Conservation (phyloP, 768 basidiomycete species). For the Xerocomus potaroensis region DNA sequence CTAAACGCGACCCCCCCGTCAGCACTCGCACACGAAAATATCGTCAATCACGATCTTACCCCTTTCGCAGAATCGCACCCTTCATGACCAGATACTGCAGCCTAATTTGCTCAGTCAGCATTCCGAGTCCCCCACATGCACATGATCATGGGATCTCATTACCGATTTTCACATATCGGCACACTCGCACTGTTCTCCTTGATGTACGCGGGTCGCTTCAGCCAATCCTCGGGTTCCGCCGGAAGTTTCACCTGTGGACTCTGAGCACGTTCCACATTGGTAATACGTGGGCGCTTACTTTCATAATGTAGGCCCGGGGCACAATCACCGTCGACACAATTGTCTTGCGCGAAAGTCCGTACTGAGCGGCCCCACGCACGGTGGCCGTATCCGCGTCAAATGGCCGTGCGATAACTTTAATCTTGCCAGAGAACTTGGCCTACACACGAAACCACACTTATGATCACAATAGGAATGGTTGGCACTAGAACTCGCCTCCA, state of each 20-base stretch:
- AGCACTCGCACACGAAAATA: conserved; percentile 16
- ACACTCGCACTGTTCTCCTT: conserved; percentile 70
- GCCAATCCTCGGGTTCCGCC: conserved; percentile 79
- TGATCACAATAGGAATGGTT: background rate
- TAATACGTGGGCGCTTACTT: conserved; percentile 39
- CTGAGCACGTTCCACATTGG: conserved; percentile 2
- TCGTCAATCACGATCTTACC: conserved; percentile 43
- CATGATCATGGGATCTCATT: conserved; percentile 13
- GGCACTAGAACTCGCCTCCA: conserved; percentile 50
- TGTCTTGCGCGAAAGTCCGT: conserved; percentile 70
- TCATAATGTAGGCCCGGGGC: conserved; percentile 84
- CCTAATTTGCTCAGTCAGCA: conserved; percentile 37
- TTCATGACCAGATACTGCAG: conserved; percentile 85
- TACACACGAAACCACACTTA: conserved; percentile 24
- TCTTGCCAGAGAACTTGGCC: conserved; percentile 62
- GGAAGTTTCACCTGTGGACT: conserved; percentile 72
- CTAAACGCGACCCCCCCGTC: conserved; percentile 34
- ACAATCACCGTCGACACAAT: conserved; percentile 81
- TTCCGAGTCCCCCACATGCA: no score
- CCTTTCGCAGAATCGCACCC: conserved; percentile 82
- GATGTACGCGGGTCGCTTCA: conserved; percentile 84
- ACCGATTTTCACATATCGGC: conserved; percentile 83
- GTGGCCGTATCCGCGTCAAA: conserved; percentile 88
- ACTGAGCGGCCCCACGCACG: conserved; percentile 81
- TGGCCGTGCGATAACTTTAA: conserved; percentile 76